Evolutionary conservation across 2,329 filamentous ascomycete genomes (phyloP).

Genomic region (Cryphonectria japonica): DNA sequence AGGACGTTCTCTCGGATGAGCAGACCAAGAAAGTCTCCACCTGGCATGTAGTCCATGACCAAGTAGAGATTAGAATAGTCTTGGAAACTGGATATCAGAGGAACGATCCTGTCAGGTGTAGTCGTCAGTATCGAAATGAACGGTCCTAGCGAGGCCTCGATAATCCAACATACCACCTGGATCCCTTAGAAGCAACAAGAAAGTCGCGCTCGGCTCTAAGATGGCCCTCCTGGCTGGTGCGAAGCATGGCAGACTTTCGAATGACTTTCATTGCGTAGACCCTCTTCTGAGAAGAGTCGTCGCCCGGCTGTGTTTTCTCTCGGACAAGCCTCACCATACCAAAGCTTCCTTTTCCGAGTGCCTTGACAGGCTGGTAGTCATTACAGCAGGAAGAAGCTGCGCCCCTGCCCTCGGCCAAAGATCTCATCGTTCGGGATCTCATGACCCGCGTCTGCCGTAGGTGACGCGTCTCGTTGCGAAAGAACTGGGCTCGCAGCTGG

Average conservation of each 20-base stretch:
- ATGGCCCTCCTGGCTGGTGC: constrained; percentile 89
- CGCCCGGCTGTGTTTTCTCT: constrained; percentile 53
- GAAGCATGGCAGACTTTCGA: constrained; percentile 89
- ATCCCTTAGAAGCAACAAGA: constrained; percentile 85
- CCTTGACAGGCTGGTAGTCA: constrained; percentile 79
- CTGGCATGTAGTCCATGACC: constrained; percentile 98
- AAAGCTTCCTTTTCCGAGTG: constrained; percentile 92
- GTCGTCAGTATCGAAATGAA: constrained; percentile 24
- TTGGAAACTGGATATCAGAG: constrained; percentile 86
- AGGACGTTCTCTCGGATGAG: constrained; percentile 85
- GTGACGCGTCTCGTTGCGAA: constrained; percentile 70
- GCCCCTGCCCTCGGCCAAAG: constrained; percentile 17
- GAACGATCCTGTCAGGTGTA: constrained; percentile 68
- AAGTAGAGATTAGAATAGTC: constrained; percentile 84
- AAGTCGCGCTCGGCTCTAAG: constrained; percentile 90
- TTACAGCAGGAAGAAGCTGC: constrained; percentile 36
- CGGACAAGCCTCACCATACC: constrained; percentile 87
- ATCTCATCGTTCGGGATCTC: constrained; percentile 59
- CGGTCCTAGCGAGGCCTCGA: not conserved
- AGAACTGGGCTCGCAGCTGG: constrained; percentile 61
- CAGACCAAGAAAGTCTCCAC: constrained; percentile 88
- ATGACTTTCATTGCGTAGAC: constrained; percentile 98
- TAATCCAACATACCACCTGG: constrained; percentile 63
- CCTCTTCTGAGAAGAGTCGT: constrained; percentile 48
- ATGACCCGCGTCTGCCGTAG: constrained; percentile 73